Evolutionary conservation across 306 rosid species (phyloP).

Genomic region (Medicago arabica): DNA sequence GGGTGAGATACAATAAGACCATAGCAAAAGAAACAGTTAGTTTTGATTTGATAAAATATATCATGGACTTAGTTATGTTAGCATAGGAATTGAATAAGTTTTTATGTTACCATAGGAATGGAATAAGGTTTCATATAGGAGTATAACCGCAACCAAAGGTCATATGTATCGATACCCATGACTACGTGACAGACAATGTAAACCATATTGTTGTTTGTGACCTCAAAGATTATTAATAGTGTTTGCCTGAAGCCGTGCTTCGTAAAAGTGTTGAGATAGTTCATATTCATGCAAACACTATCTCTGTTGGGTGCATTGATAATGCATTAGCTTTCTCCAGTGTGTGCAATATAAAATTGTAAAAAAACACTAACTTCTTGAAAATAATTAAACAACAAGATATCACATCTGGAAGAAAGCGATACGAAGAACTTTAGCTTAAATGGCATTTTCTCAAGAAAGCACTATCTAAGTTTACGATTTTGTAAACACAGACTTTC

Average conservation of each 20-base stretch:
- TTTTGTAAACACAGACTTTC: too few species aligned
- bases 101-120: slow-evolving; percentile 9
- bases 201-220: not conserved
- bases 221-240: not conserved
- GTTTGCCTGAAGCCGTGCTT: not conserved
- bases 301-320: not conserved
- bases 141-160: not conserved
- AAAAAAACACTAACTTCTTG: not conserved
- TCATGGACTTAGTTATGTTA: not conserved
- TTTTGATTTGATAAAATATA: not conserved
- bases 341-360: not conserved
- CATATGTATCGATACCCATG: not conserved
- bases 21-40: not conserved
- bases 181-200: not conserved
- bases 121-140: not conserved
- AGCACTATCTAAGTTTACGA: too few species aligned
- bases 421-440: not conserved
- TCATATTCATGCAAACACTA: not conserved
- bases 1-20: not conserved
- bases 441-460: not conserved
- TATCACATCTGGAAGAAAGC: not conserved
- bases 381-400: too few species aligned
- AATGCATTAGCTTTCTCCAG: not conserved
- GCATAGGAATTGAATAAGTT: slow-evolving; percentile 13
- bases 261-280: not conserved